Conservation (phyloP, 164 flowering plant species). For the Houttuynia cordata region DNA sequence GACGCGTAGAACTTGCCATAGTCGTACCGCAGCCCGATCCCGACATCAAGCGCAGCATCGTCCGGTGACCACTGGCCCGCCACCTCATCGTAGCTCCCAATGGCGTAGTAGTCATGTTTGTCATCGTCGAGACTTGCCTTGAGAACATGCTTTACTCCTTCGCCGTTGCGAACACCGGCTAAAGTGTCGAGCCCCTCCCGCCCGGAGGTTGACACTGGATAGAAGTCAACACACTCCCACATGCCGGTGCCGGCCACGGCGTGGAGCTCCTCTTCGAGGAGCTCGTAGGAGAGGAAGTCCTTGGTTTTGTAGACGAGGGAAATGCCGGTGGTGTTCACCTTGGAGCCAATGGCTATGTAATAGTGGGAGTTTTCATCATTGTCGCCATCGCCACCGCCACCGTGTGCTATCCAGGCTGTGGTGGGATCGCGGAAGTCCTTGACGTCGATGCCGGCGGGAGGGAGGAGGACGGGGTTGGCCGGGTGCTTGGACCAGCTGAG, state of each 20-base stretch:
- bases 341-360: slow-evolving; percentile 47
- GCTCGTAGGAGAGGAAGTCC: slow-evolving; percentile 42
- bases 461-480: slow-evolving; percentile 57
- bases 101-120: slow-evolving; percentile 58
- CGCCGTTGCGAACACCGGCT: slow-evolving; percentile 19
- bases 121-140: slow-evolving; percentile 69
- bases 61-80: slow-evolving; percentile 52
- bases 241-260: slow-evolving; percentile 62
- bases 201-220: slow-evolving; percentile 39
- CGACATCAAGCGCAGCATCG: slow-evolving; percentile 45
- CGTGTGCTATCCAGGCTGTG: slow-evolving; percentile 53
- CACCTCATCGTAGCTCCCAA: slow-evolving; percentile 45
- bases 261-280: slow-evolving; percentile 31
- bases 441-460: slow-evolving; percentile 48
- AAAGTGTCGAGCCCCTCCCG: slow-evolving; percentile 57
- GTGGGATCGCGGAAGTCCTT: slow-evolving; percentile 81
- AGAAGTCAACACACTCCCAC: slow-evolving; percentile 97
- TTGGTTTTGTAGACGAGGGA: slow-evolving; percentile 52
- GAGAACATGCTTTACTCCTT: slow-evolving; percentile 56
- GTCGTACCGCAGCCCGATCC: slow-evolving; percentile 53
- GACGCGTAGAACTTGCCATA: slow-evolving; percentile 81
- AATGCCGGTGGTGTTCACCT: slow-evolving; percentile 43
- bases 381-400: slow-evolving; percentile 37
- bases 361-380: too few relatives aligned
- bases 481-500: slow-evolving; percentile 58